Conservation (phyloP, 1,139 yeast species). For the Meyerozyma smithsonii region DNA sequence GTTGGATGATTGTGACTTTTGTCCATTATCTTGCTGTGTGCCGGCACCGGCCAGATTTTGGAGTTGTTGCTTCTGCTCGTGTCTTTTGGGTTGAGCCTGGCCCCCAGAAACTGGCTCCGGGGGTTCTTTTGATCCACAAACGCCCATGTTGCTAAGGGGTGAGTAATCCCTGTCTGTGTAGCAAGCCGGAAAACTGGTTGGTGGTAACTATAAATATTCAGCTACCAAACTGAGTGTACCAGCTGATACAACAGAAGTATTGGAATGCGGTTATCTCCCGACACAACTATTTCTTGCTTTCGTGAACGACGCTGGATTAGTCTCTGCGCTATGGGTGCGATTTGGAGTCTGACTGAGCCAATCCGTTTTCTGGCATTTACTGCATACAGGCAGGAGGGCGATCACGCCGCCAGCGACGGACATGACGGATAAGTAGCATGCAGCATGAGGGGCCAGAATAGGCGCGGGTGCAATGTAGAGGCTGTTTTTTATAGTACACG, state of each 20-base stretch:
- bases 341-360: background rate
- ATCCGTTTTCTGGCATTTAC: background rate
- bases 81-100: background rate
- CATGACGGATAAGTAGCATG: too few species aligned
- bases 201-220: background rate
- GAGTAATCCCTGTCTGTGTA: background rate
- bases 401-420: background rate
- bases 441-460: background rate
- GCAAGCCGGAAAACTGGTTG: background rate
- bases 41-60: conserved; percentile 2
- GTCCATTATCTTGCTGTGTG: background rate
- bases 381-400: background rate
- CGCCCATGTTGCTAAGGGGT: background rate
- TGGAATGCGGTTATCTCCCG: background rate
- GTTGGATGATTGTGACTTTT: conserved; percentile 2
- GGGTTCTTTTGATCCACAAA: conserved; percentile 1
- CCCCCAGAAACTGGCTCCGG: background rate
- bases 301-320: background rate
- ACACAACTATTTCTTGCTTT: background rate
- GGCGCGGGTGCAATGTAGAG: background rate
- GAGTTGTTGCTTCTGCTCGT: background rate
- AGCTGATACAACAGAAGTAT: background rate
- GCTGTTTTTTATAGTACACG: too few species aligned
- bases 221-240: background rate
- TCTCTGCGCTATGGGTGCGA: background rate